phyloP scores from a whole-genome alignment of 257 asterid species.

The Rehmannia glutinosa region DNA sequence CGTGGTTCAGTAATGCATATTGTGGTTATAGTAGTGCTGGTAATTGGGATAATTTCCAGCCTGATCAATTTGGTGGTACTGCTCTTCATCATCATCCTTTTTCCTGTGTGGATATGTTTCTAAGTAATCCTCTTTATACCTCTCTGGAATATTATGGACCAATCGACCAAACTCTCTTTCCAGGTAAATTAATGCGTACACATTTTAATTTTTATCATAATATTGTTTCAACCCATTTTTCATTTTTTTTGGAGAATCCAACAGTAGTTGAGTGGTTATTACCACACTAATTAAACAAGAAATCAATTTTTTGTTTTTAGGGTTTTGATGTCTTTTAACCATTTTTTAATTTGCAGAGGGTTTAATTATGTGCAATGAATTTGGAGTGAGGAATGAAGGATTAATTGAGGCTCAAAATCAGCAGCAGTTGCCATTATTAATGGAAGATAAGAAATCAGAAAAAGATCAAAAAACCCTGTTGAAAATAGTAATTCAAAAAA shows the following conservation, averaged over 20 bases:
- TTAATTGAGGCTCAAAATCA: not conserved
- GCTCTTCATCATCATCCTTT: conserved; percentile 18
- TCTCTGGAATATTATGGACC: conserved; percentile 22
- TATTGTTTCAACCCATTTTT: too few species aligned
- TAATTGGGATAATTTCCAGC: conserved; percentile 16
- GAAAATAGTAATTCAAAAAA: not conserved
- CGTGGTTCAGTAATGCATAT: conserved; percentile 19
- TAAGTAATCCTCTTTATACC: conserved; percentile 23
- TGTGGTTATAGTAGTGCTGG: not conserved
- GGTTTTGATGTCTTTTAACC: too few species aligned
- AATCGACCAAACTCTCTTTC: conserved; percentile 2
- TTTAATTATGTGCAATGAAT: not conserved
- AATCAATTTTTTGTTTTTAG: too few species aligned
- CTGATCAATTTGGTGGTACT: conserved; percentile 2
- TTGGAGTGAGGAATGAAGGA: conserved; percentile 7
- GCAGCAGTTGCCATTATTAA: too few species aligned
- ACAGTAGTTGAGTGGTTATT: too few species aligned
- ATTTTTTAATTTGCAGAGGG: conserved; percentile 18
- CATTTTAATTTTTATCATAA: too few species aligned
- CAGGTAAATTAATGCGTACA: too few species aligned
- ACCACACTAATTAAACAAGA: too few species aligned
- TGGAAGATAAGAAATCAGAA: not conserved
- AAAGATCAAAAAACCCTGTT: not conserved
- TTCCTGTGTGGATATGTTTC: conserved; percentile 24
- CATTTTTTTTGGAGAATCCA: too few species aligned